phyloP scores from a whole-genome alignment of 805 yeast species.

The Starmerella gropengiesseri region DNA sequence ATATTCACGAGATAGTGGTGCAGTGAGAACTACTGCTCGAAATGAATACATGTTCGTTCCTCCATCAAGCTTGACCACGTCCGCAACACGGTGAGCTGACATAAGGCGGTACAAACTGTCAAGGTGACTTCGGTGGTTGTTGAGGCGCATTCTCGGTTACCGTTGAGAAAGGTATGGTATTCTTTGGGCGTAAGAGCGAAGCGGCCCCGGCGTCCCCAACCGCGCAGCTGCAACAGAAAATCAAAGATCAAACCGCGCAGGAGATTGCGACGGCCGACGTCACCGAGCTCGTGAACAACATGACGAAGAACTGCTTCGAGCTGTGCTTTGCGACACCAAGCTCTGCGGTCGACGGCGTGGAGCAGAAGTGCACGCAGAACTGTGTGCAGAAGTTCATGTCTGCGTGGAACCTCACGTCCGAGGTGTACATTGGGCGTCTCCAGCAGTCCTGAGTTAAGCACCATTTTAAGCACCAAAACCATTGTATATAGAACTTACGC shows the following conservation, averaged over 20 bases:
- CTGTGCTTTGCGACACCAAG: slow-evolving; percentile 62
- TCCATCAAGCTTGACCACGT: too few relatives aligned
- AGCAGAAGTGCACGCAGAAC: slow-evolving; percentile 58
- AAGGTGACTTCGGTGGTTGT: too few relatives aligned
- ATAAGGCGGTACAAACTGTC: too few relatives aligned
- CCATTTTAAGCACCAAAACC: too few relatives aligned
- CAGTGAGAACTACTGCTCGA: too few relatives aligned
- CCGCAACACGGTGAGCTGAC: too few relatives aligned
- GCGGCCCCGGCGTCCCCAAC: slow-evolving; percentile 1
- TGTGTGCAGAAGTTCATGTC: slow-evolving; percentile 83
- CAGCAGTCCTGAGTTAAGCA: slow-evolving; percentile 39
- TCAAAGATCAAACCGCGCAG: slow-evolving; percentile 58
- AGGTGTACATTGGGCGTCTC: slow-evolving; percentile 63
- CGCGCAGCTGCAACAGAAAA: slow-evolving; percentile 11
- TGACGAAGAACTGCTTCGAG: slow-evolving; percentile 78
- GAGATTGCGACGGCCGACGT: slow-evolving; percentile 91
- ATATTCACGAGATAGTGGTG: too few relatives aligned
- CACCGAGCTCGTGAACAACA: slow-evolving; percentile 70
- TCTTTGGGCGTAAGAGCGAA: slow-evolving; percentile 15
- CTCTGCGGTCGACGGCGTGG: slow-evolving; percentile 37
- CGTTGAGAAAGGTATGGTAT: slow-evolving; percentile 15
- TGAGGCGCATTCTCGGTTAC: too few relatives aligned
- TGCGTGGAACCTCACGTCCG: slow-evolving; percentile 79
- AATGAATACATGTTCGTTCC: too few relatives aligned
- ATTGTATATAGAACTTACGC: too few relatives aligned